Conservation (phyloP, 192 early-diverging fungal genomes). For the Geosiphon pyriformis region DNA sequence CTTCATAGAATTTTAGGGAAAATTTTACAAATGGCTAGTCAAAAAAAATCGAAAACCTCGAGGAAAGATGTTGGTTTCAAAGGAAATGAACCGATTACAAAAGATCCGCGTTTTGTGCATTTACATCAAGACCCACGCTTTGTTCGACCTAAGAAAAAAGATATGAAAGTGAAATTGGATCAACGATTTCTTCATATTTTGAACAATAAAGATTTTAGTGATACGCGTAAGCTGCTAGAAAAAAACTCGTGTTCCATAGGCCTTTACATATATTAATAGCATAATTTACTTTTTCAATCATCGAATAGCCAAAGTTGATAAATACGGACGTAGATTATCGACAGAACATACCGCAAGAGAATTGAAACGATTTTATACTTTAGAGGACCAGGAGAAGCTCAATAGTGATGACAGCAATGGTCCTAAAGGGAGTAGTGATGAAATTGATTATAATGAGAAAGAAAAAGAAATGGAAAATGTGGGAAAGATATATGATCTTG, state of each 20-base stretch:
- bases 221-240: constrained; percentile 40
- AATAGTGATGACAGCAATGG: constrained; percentile 27
- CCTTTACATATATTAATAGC: too few relatives aligned
- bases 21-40: constrained; percentile 4
- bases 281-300: too few relatives aligned
- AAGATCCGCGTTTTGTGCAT: constrained; percentile 73
- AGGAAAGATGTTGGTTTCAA: background rate
- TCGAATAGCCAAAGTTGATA: constrained; percentile 63
- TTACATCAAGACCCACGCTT: constrained; percentile 80
- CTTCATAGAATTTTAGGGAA: too few relatives aligned
- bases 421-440: constrained; percentile 29
- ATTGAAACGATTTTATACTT: constrained; percentile 69
- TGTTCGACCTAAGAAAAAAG: constrained; percentile 68
- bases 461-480: constrained; percentile 34
- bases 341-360: constrained; percentile 44
- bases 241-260: constrained; percentile 1
- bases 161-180: constrained; percentile 83
- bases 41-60: background rate
- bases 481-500: constrained; percentile 64
- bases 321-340: constrained; percentile 63
- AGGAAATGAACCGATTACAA: constrained; percentile 27
- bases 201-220: constrained; percentile 54
- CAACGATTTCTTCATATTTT: constrained; percentile 83
- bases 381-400: constrained; percentile 51
- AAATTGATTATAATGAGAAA: constrained; percentile 34